Base-by-base conservation (phyloP, 2,329 filamentous ascomycete genomes). In the Dryadomyces quercivorus region DNA sequence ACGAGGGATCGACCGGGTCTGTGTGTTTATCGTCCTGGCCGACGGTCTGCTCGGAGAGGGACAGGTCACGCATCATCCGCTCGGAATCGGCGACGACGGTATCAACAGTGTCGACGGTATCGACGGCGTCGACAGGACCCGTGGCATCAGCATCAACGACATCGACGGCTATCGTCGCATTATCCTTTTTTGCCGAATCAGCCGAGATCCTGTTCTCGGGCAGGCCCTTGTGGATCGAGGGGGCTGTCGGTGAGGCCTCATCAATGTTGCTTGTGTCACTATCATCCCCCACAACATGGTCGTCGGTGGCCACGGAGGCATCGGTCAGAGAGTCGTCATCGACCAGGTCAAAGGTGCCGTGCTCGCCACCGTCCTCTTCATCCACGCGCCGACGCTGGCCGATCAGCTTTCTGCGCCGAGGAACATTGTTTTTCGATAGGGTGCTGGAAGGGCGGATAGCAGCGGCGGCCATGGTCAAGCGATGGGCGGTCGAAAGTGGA, bases 241-340 rank as follows among this genome's bases (percentile, higher is more conserved):
- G 71, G 43, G 70, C 68, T 16, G 74, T 76, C 31, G 80, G 76
- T 15, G 76, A 79, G 21, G 72, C 66, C 59, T 81, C 78, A 53
- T 80, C 76, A 60, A 80, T 72, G 62, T 81, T 79, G 69, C 77
- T 82, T n/a, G 77, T 79, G 61, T 85, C 81, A 66, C 81, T 84
- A 57, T 81, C 79, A 61, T 80, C 73, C 62, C 71, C 76, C 53
- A 70, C 71, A 60, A 81, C 78, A 61, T 80, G 72, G 56, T 84
- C 82, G 57, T 85, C 82, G 64, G 76, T 82, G 56, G 72, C 71
- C 61, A 80, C 69, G 55, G 82, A 85, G 60, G 78, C 81, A 57
- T 85, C 82, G 59, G 77, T 82, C 61, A 82, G 67, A 52, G 82
- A 85, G 65, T 85, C 82, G 61, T 85, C 81, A 61, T 84, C 81